Evolutionary conservation across 306 rosid genomes (phyloP), one percentile per base, ranked within the genome.

Genomic region (Vicia villosa): DNA sequence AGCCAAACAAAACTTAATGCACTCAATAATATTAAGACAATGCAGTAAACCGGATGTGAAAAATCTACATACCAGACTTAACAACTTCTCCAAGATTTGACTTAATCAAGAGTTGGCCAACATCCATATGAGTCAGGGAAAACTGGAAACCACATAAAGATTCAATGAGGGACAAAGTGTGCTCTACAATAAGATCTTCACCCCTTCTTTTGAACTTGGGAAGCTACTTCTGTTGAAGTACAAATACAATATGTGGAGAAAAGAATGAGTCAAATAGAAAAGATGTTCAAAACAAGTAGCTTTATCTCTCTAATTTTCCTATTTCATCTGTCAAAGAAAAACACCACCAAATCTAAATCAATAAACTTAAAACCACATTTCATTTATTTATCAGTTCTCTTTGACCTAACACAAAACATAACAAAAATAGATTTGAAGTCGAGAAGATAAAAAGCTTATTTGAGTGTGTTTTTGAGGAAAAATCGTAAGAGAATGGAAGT

Each of bases 131-230:
- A 14, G 91, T 81, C 75, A 89, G 66, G 28, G 49, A 84, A 68
- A 82, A 89, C 46, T 86, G 89, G 72, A 89, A 89, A 75, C 96
- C 97, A 17, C 97, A 87, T 0, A 92, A 37, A 8, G 96, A 85
- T 45, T 92, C 92, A 0, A 84, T 81, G 13, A 92, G 95, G 2
- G 95, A 83, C 79, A 92, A 46, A 0, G 79, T 73, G 78, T 89
- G 97, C 73, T 92, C 96, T 5, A 84, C 87, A 21, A 87, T 79
- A 37, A 92, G 88, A 52, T 89, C 97, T 13, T 87, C 95, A 0
- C 82, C 84, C 85, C 83, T 89, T 61, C 97, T 72, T 55, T 19
- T 84, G 78, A 92, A 92, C 81, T 80, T 92, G 0, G 97, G 90
- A 38, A 89, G 92, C 55, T 89, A 92, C 79, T 85, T 92, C 66